Percentiles rank a stretch among this genome's conserved stretches.
Conservation (phyloP, 2,329 filamentous ascomycete genomes). For the Alternaria triticimaculans region DNA sequence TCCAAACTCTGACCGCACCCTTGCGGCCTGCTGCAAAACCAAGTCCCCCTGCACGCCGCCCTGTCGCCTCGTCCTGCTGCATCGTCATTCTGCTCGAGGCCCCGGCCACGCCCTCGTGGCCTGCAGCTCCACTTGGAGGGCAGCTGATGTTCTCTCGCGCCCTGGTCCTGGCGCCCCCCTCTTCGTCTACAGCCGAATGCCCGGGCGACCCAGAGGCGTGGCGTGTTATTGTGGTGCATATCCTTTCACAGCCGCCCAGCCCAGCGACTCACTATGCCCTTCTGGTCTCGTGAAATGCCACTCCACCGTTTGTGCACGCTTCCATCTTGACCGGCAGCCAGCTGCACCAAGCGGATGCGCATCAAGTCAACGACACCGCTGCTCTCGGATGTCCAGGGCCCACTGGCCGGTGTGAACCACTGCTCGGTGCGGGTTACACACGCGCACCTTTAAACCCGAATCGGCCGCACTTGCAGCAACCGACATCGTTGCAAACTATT, state of each 20-base stretch:
- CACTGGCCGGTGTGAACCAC: conserved; percentile 31
- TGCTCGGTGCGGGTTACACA: conserved; percentile 36
- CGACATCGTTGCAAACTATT: conserved; percentile 29
- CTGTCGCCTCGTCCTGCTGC: conserved; percentile 20
- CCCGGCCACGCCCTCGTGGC: conserved; percentile 23
- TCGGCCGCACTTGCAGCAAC: conserved; percentile 40
- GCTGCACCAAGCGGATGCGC: background rate
- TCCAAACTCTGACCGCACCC: background rate
- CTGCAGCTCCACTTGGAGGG: conserved; percentile 21
- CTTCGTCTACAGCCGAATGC: conserved; percentile 16
- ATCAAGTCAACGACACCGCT: conserved; percentile 24
- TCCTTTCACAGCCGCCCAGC: background rate
- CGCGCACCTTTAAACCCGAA: conserved; percentile 32
- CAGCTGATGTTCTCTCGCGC: conserved; percentile 31
- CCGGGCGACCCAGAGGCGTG: conserved; percentile 14
- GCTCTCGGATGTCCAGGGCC: conserved; percentile 20
- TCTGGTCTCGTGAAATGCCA: conserved; percentile 1
- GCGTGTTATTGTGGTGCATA: conserved; percentile 8
- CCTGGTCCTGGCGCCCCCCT: conserved; percentile 21
- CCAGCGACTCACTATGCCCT: background rate
- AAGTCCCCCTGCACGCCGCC: background rate
- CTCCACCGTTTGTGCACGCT: conserved; percentile 8
- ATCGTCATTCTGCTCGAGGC: conserved; percentile 30
- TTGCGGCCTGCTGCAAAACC: background rate
- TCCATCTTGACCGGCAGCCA: conserved; percentile 2